These are phyloP conservation scores for Rosa multiflora DNA, from an alignment of 306 rosid species.

Conservation along the genomic window DNA sequence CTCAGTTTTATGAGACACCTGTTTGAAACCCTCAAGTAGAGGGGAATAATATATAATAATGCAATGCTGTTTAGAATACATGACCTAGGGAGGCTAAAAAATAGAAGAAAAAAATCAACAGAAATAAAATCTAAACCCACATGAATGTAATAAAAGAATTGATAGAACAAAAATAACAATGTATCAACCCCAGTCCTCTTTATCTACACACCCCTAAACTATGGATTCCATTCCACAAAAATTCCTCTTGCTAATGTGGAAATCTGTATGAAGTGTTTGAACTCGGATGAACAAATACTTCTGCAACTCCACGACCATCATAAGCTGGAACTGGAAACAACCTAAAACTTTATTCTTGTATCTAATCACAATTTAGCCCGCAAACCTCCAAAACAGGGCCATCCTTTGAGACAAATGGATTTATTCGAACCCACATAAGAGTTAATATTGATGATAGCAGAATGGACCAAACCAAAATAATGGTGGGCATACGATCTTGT, in stretches of 20 bases:
- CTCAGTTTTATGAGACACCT: not conserved
- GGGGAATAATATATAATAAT: not conserved
- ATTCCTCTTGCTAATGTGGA: conserved; percentile 37
- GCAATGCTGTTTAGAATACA: no score
- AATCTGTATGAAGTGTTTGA: conserved; percentile 24
- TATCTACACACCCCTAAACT: conserved; percentile 64
- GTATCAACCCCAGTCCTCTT: conserved; percentile 45
- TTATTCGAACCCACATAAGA: conserved; percentile 85
- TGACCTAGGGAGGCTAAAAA: no score
- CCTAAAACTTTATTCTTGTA: conserved; percentile 36
- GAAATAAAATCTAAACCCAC: no score
- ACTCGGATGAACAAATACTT: conserved; percentile 33
- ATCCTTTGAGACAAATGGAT: conserved; percentile 79
- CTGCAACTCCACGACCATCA: conserved; percentile 20
- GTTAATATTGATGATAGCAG: conserved; percentile 85
- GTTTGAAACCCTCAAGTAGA: not conserved
- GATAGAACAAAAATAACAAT: conserved; percentile 58
- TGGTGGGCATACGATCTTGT: conserved; percentile 85
- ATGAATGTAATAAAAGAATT: conserved; percentile 73
- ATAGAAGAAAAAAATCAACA: no score
- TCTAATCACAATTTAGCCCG: conserved; percentile 77
- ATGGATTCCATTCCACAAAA: conserved; percentile 30
- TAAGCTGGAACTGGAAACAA: conserved; percentile 26
- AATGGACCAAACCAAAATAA: conserved; percentile 92
- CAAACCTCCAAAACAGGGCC: conserved; percentile 85